A percentile compares a stretch with the other conserved stretches of the same genome.
These are phyloP conservation scores for Hymenoscyphus fraxineus DNA, from an alignment of 2,329 filamentous ascomycete species.

Conservation along the genomic window DNA sequence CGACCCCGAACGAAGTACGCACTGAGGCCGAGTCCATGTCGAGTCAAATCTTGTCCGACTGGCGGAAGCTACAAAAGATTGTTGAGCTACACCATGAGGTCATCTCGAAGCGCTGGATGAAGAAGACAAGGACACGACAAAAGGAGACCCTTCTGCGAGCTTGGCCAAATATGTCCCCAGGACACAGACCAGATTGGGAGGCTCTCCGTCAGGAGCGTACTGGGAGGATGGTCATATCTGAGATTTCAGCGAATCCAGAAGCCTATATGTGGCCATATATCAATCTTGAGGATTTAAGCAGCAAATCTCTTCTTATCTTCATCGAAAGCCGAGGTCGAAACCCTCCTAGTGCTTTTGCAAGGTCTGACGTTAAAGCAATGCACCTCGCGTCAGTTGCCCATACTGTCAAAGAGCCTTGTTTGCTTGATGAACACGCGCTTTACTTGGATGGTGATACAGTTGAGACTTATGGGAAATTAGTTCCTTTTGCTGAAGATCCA, in stretches of 20 bases:
- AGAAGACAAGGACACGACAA: conserved; percentile 48
- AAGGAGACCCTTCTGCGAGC: conserved; percentile 28
- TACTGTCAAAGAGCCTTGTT: conserved; percentile 30
- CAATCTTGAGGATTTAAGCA: conserved; percentile 53
- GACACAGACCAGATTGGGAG: conserved; percentile 48
- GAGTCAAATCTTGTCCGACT: conserved; percentile 10
- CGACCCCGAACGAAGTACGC: conserved; percentile 1
- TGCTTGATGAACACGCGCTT: conserved; percentile 34
- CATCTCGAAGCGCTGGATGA: conserved; percentile 52
- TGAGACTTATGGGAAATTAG: conserved; percentile 36
- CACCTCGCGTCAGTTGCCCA: conserved; percentile 29
- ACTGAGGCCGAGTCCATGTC: conserved; percentile 5
- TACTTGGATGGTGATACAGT: conserved; percentile 33
- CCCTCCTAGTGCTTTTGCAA: conserved; percentile 45
- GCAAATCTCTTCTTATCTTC: conserved; percentile 46
- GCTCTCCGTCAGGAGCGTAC: conserved; percentile 31
- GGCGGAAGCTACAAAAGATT: conserved; percentile 33
- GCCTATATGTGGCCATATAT: conserved; percentile 50
- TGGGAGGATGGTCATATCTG: conserved; percentile 20
- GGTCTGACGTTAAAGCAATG: conserved; percentile 39
- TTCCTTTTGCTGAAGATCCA: conserved; percentile 35
- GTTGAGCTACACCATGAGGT: conserved; percentile 48
- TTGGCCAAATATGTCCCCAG: conserved; percentile 39
- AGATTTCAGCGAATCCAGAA: conserved; percentile 27
- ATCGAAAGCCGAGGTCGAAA: conserved; percentile 50